Conservation (phyloP, 2,329 filamentous ascomycete species). For the Diaporthe ilicicola region DNA sequence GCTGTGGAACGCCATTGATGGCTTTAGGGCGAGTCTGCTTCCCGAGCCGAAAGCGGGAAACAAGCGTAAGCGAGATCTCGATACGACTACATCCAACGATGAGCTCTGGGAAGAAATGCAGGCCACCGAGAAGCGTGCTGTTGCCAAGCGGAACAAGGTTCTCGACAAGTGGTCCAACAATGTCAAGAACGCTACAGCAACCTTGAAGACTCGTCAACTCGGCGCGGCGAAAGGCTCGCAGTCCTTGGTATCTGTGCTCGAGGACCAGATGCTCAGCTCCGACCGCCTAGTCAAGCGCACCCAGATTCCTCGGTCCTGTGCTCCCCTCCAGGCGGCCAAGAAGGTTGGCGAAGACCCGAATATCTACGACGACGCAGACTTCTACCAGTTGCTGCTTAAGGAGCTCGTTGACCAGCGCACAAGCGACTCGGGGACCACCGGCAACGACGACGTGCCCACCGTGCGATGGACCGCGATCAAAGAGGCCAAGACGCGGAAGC, state of each 20-base stretch:
- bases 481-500: constrained; percentile 81
- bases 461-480: constrained; percentile 74
- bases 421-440: constrained; percentile 64
- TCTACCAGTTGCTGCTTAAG: constrained; percentile 92
- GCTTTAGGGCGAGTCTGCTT: constrained; percentile 69
- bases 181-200: constrained; percentile 68
- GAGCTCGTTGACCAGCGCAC: constrained; percentile 92
- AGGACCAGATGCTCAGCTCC: constrained; percentile 71
- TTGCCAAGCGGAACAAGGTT: constrained; percentile 71
- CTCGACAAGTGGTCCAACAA: constrained; percentile 93
- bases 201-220: constrained; percentile 63
- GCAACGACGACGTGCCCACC: constrained; percentile 53
- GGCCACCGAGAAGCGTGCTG: constrained; percentile 66
- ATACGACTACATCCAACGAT: constrained; percentile 64
- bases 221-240: constrained; percentile 58
- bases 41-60: constrained; percentile 58
- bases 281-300: constrained; percentile 76
- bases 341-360: constrained; percentile 65
- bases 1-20: constrained; percentile 83
- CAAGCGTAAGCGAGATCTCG: constrained; percentile 68
- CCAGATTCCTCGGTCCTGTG: constrained; percentile 77
- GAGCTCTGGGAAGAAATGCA: constrained; percentile 79
- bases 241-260: constrained; percentile 72
- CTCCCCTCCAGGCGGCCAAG: constrained; percentile 71
- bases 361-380: constrained; percentile 93